Evolutionary conservation across 1,139 yeast species (phyloP).

Genomic region (Suhomyces coccinellae): DNA sequence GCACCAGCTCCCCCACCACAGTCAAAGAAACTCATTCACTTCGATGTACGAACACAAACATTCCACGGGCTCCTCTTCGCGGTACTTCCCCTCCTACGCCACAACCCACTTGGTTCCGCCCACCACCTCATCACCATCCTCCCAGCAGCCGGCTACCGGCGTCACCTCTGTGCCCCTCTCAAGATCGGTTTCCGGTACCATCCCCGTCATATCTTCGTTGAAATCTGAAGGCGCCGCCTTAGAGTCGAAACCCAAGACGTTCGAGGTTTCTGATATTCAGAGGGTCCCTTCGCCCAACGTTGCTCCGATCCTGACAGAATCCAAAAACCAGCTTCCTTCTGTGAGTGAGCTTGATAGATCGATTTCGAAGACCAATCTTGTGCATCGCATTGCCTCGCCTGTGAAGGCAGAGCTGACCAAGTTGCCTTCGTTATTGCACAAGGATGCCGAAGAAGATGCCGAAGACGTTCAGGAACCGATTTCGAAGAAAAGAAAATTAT

Average conservation of each 20-base stretch:
- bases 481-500: conserved; percentile 10
- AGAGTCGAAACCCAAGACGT: conserved; percentile 3
- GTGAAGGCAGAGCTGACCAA: conserved; percentile 5
- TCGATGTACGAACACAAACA: conserved; percentile 19
- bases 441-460: neutral
- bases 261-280: conserved; percentile 3
- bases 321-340: conserved; percentile 30
- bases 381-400: conserved; percentile 13
- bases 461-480: conserved; percentile 1
- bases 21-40: conserved; percentile 21
- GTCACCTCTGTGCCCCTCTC: neutral
- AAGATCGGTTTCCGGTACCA: conserved; percentile 6
- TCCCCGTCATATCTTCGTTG: conserved; percentile 8
- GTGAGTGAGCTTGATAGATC: conserved; percentile 42
- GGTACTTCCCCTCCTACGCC: conserved; percentile 9
- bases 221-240: conserved; percentile 1
- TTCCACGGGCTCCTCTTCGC: conserved; percentile 3
- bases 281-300: conserved; percentile 5
- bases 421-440: conserved; percentile 8
- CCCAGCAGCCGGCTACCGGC: neutral
- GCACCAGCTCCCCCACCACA: conserved; percentile 5
- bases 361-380: conserved; percentile 16
- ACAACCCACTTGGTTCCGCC: conserved; percentile 9
- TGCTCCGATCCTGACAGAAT: conserved; percentile 5
- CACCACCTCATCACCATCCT: conserved; percentile 1